A percentile compares a stretch with the other conserved stretches of the same genome.
phyloP scores from a whole-genome alignment of 1,284 basidiomycete genomes.

The Mycosarcoma maydis region DNA sequence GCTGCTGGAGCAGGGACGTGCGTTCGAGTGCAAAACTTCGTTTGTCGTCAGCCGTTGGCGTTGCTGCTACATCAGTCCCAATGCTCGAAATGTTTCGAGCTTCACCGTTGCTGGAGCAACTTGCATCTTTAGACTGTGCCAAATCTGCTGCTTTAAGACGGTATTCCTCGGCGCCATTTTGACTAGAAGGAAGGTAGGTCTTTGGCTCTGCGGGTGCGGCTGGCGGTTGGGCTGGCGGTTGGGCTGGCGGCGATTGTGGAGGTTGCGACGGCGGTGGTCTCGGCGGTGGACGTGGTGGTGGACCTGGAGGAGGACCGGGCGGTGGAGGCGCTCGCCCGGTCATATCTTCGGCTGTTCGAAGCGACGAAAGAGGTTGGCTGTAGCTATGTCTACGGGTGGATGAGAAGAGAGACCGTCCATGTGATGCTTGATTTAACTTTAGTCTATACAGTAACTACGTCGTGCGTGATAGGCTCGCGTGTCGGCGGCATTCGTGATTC shows the following conservation, averaged over 20 bases:
- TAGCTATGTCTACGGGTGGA: not conserved
- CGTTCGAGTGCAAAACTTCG: constrained; percentile 45
- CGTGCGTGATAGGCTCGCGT: too few relatives aligned
- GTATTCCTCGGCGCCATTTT: too few relatives aligned
- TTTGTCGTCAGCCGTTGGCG: constrained; percentile 12
- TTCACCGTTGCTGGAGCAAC: too few relatives aligned
- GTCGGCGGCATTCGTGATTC: too few relatives aligned
- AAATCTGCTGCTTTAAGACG: too few relatives aligned
- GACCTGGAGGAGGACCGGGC: constrained; percentile 13
- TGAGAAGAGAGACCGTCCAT: constrained; percentile 1
- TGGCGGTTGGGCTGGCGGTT: not conserved
- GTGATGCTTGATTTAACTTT: too few relatives aligned
- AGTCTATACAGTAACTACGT: too few relatives aligned
- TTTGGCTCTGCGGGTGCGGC: not conserved
- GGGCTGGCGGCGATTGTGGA: constrained; percentile 15
- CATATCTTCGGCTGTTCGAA: constrained; percentile 7
- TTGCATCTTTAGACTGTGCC: too few relatives aligned
- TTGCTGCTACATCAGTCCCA: not conserved
- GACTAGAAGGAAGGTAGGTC: not conserved
- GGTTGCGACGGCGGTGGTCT: constrained; percentile 43
- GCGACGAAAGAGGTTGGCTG: too few relatives aligned
- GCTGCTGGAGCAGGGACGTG: constrained; percentile 57
- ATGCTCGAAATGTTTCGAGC: too few relatives aligned
- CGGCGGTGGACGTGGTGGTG: constrained; percentile 30
- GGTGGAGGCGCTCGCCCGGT: constrained; percentile 29